Base-by-base conservation (phyloP, 352 stramenopile species). In the Pythium coloratum region DNA sequence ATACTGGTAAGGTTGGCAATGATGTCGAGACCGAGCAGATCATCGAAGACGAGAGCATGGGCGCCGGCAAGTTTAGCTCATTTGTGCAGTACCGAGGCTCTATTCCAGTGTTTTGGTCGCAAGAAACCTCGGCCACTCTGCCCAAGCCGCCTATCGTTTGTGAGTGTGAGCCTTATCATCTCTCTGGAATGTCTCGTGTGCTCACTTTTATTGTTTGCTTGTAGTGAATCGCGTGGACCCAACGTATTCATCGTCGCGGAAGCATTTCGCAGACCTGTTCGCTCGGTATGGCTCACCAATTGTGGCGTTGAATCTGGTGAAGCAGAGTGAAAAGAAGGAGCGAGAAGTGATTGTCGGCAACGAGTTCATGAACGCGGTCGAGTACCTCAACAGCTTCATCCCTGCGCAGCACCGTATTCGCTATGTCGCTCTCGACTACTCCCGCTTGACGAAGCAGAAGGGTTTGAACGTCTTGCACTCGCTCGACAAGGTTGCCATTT, bases 21-120 rank as follows among this genome's bases (percentile, higher is more conserved):
- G 98, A 99, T 66, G 97, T 99, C 8, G 98, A 99, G 72, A 97
- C 99, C 13, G 98, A 99, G 74, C 95, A 98, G 69, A 98, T 99
- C 56, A 86, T 98, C 24, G 90, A 96, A 63, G 81, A 96, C 55
- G 86, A 96, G 62, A 94, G 81, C 58, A 97, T 80, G 90, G 86
- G 86, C 1, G 94, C 77, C 55, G 94, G 82, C 18, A 97, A 97
- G 20, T 99, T 99, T 70, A 98, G 91, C 20, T 97, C 90, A 2
- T 99, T 97, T 69, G 85, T 99, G 46, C 98, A 99, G 77, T 95
- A 99, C 56, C 92, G 98, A 36, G 98, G 98, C 5, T 99, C 95
- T 3, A 99, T 99, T 75, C 98, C 98, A n/a, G 98, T 98, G 0
- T 99, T 98, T 73, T 99, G 98, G 98, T 98, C 96, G 0, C 98